A percentile compares a stretch with the other conserved stretches of the same genome.
These are phyloP conservation scores for Talaromyces atroroseus DNA, from an alignment of 2,329 filamentous ascomycete genomes.

Conservation along the genomic window DNA sequence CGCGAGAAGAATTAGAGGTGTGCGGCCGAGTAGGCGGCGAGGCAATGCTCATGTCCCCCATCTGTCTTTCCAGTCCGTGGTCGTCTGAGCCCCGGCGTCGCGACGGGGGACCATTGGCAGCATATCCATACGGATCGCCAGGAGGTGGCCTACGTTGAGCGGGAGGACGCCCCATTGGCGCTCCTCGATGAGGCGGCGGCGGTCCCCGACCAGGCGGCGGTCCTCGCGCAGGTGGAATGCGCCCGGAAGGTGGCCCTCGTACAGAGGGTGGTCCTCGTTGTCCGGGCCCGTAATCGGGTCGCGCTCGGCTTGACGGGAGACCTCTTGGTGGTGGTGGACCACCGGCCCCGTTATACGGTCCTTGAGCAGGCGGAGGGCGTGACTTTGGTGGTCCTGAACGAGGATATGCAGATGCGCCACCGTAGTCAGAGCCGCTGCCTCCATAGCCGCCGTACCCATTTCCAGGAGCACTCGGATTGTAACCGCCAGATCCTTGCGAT, in stretches of 20 bases:
- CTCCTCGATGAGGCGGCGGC: constrained; percentile 10
- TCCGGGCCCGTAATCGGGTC: constrained; percentile 1
- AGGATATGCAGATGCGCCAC: background rate
- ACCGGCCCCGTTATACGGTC: constrained; percentile 3
- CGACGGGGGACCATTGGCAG: constrained; percentile 25
- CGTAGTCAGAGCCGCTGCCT: constrained; percentile 9
- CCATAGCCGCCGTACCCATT: constrained; percentile 20
- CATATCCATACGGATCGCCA: constrained; percentile 24
- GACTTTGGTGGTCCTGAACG: constrained; percentile 8
- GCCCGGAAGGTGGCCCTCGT: background rate
- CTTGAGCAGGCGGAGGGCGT: constrained; percentile 10
- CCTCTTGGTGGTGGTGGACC: constrained; percentile 1
- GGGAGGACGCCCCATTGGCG: constrained; percentile 23
- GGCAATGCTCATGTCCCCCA: constrained; percentile 36
- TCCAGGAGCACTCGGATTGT: constrained; percentile 22
- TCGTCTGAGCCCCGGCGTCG: constrained; percentile 30
- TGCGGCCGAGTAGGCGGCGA: constrained; percentile 29
- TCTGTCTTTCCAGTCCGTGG: constrained; percentile 31
- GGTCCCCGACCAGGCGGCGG: constrained; percentile 11
- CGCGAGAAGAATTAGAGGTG: constrained; percentile 34
- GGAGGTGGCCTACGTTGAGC: constrained; percentile 26
- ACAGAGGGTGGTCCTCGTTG: constrained; percentile 3
- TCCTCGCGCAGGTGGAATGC: constrained; percentile 11
- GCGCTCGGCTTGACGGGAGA: background rate
- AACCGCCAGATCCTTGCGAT: constrained; percentile 22